Base-by-base conservation (phyloP, 495 filamentous ascomycete genomes). In the Penicillium ochrochloron region DNA sequence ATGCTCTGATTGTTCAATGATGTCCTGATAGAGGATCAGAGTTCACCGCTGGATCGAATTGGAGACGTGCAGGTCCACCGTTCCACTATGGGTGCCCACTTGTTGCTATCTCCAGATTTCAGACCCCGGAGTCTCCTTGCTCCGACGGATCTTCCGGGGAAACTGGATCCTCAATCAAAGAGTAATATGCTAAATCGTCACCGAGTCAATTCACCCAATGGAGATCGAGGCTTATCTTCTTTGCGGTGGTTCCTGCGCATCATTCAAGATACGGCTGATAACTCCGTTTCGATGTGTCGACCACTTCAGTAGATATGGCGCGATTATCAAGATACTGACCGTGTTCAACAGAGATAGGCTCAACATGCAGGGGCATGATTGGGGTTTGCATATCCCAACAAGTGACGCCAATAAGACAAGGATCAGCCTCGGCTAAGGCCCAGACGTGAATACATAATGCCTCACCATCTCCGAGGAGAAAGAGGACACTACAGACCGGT, bases 61-160 rank as follows among this genome's bases (percentile, higher is more conserved):
- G 23, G 23, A 50, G 11, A 25, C 21, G 14, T 25, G 5, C 46
- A 52, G 14, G 25, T 52, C 48, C 25, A 52, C 48, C 25, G 48
- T 52, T 25, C 48, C 23, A 52, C 48, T 25, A 4, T 0, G 14
- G 48, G 48, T 52, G 23, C 25, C 23, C 27, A 29, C 48, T 31
- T 31, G 2, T 56, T 59, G 39, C 62, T 70, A 70, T 70, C 68
- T 70, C 68, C 68, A 65, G 68, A 61, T 70, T 67, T 21, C 62
- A 55, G 44, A 64, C 68, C 68, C 68, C 65, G 55, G 67, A 64
- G 46, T 48, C 60, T 41, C 39, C 25, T 37, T 29, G 29, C 9
- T 54, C 44, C 41, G 59, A 48, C 60, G 58, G 60, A 37, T 64
- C 60, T 50, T 44, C 57, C 61, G 57, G 65, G 34, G 37, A 59